Conservation (phyloP, 2,329 filamentous ascomycete species). For the Mycocentrospora acerina region DNA sequence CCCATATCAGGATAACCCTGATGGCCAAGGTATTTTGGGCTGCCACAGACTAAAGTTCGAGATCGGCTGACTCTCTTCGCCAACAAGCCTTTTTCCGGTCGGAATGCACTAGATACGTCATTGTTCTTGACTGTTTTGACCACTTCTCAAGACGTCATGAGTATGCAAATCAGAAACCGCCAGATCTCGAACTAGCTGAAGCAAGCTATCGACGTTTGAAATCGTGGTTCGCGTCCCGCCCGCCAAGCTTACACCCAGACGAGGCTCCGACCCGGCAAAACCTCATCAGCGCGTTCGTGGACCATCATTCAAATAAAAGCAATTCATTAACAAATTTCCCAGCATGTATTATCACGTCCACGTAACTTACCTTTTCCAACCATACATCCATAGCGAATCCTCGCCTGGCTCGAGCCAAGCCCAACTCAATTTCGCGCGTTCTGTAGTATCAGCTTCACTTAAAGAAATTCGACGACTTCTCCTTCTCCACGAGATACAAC, state of each 20-base stretch:
- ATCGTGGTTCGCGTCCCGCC: constrained; percentile 25
- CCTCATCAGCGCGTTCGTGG: constrained; percentile 29
- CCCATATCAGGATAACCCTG: constrained; percentile 18
- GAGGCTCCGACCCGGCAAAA: constrained; percentile 24
- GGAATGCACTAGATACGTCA: constrained; percentile 27
- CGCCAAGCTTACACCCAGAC: constrained; percentile 18
- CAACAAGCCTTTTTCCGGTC: constrained; percentile 26
- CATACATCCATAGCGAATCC: constrained; percentile 16
- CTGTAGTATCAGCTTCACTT: constrained; percentile 15
- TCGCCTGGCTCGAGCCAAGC: constrained; percentile 9
- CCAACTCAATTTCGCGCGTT: constrained; percentile 20
- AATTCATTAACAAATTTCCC: constrained; percentile 7
- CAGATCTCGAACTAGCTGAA: constrained; percentile 20
- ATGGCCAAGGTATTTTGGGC: constrained; percentile 20
- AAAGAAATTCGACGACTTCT: constrained; percentile 28
- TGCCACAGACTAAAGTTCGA: neutral
- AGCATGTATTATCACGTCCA: constrained; percentile 32
- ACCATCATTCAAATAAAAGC: neutral
- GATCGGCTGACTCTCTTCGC: constrained; percentile 6
- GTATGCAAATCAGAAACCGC: constrained; percentile 3
- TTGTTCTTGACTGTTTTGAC: constrained; percentile 26
- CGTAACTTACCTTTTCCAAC: constrained; percentile 27
- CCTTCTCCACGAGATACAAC: constrained; percentile 22
- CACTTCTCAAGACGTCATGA: constrained; percentile 13
- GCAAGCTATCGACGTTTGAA: constrained; percentile 21